Conservation (phyloP, 176 grass and related monocot species). For the Cocos nucifera region DNA sequence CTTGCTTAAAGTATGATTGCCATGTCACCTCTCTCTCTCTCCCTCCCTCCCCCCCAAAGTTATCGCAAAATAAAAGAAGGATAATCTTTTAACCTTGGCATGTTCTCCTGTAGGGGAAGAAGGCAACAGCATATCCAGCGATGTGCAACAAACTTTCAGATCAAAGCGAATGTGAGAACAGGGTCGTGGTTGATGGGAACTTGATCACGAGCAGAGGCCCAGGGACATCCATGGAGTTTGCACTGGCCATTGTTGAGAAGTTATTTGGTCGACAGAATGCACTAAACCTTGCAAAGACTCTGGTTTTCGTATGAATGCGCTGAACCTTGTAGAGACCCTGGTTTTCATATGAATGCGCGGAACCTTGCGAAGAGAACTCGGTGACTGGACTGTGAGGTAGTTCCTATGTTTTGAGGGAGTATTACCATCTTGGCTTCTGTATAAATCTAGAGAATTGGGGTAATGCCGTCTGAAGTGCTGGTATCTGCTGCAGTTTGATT, state of each 20-base stretch:
- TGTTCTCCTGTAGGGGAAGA: slow-evolving; percentile 49
- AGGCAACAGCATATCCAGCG: slow-evolving; percentile 38
- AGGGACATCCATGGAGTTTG: slow-evolving; percentile 55
- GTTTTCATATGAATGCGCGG: slow-evolving; percentile 14
- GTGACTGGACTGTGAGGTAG: no score
- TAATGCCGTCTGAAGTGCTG: no score
- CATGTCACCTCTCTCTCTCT: not conserved
- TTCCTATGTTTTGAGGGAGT: no score
- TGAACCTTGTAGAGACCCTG: not conserved
- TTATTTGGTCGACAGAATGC: slow-evolving; percentile 34
- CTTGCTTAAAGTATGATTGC: slow-evolving; percentile 52
- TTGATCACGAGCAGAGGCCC: slow-evolving; percentile 44
- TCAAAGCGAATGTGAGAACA: slow-evolving; percentile 30
- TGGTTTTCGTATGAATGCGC: slow-evolving; percentile 22
- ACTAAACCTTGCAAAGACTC: slow-evolving; percentile 24
- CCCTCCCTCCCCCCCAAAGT: no score
- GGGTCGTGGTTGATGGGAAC: slow-evolving; percentile 51
- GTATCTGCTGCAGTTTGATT: no score
- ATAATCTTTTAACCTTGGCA: no score
- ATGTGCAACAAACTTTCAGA: slow-evolving; percentile 50
- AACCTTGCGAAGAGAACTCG: no score
- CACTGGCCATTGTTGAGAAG: slow-evolving; percentile 40
- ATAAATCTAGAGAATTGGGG: no score
- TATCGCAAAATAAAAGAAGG: no score
- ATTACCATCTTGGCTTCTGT: no score